phyloP scores from a whole-genome alignment of 805 yeast genomes.

The Naumovozyma baii region DNA sequence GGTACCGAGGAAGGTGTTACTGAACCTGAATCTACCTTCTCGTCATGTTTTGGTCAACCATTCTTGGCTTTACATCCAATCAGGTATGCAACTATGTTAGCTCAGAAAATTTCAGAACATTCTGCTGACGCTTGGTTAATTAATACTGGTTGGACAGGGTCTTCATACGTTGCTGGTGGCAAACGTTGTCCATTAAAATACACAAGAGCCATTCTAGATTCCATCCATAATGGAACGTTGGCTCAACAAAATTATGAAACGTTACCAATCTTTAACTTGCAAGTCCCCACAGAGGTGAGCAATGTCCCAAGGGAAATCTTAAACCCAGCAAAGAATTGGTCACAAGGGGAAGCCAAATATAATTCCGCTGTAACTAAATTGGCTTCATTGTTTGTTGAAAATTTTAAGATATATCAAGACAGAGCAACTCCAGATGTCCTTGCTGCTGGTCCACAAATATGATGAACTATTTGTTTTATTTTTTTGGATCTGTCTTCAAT shows the following conservation, averaged over 20 bases:
- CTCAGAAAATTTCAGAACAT: slow-evolving; percentile 83
- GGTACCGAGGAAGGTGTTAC: slow-evolving; percentile 99
- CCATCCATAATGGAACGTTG: slow-evolving; percentile 86
- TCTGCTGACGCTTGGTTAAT: slow-evolving; percentile 91
- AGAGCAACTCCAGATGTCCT: slow-evolving; percentile 78
- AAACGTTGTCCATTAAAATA: slow-evolving; percentile 95
- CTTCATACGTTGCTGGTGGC: slow-evolving; percentile 87
- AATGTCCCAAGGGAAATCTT: slow-evolving; percentile 72
- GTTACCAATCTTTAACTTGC: slow-evolving; percentile 78
- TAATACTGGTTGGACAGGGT: slow-evolving; percentile 98
- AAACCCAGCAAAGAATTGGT: slow-evolving; percentile 82
- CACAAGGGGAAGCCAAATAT: slow-evolving; percentile 46
- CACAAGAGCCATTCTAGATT: slow-evolving; percentile 92
- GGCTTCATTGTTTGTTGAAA: slow-evolving; percentile 71
- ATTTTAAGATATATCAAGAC: slow-evolving; percentile 75
- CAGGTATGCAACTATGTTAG: slow-evolving; percentile 92
- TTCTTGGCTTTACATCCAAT: slow-evolving; percentile 96
- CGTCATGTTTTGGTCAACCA: slow-evolving; percentile 98
- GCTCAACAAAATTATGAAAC: slow-evolving; percentile 71
- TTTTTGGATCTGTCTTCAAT: no score
- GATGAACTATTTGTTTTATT: background rate
- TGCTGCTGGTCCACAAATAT: slow-evolving; percentile 75
- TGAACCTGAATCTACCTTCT: slow-evolving; percentile 95
- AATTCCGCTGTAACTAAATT: slow-evolving; percentile 48
- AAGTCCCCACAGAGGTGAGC: slow-evolving; percentile 71